phyloP scores from a whole-genome alignment of 2,329 filamentous ascomycete species.

The Cytospora chrysosperma region DNA sequence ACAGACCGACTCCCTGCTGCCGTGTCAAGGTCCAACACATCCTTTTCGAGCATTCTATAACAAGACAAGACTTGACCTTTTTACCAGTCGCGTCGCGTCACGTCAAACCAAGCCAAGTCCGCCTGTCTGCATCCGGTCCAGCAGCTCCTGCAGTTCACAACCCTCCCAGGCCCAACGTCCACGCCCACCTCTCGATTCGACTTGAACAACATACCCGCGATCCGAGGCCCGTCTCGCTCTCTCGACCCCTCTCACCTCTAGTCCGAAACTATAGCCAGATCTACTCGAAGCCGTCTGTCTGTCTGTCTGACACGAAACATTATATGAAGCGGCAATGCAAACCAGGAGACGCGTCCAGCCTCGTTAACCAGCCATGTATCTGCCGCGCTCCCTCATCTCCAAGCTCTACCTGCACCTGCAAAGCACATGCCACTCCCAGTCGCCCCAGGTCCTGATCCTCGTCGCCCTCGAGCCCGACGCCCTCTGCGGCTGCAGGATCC shows the following conservation, averaged over 20 bases:
- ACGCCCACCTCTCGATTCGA: not conserved
- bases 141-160: not conserved
- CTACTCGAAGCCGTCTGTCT: not conserved
- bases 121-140: slow-evolving; percentile 6
- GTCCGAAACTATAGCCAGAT: not conserved
- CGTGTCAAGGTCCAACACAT: slow-evolving; percentile 7
- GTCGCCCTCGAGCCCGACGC: slow-evolving; percentile 94
- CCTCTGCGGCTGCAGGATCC: slow-evolving; percentile 90
- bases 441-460: slow-evolving; percentile 85
- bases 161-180: too few relatives aligned
- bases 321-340: slow-evolving; percentile 36
- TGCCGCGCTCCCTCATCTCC: slow-evolving; percentile 83
- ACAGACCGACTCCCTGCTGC: not conserved
- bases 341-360: slow-evolving; percentile 34
- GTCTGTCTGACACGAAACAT: slow-evolving; percentile 8
- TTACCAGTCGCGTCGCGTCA: slow-evolving; percentile 18
- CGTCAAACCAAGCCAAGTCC: slow-evolving; percentile 21
- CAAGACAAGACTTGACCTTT: not conserved
- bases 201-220: not conserved
- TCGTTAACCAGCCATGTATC: slow-evolving; percentile 68
- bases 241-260: not conserved
- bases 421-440: slow-evolving; percentile 81
- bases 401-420: slow-evolving; percentile 90
- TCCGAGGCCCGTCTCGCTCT: not conserved
- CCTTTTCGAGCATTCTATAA: slow-evolving; percentile 18